phyloP scores from a whole-genome alignment of 257 asterid species.

The Ligustrum vulgare region DNA sequence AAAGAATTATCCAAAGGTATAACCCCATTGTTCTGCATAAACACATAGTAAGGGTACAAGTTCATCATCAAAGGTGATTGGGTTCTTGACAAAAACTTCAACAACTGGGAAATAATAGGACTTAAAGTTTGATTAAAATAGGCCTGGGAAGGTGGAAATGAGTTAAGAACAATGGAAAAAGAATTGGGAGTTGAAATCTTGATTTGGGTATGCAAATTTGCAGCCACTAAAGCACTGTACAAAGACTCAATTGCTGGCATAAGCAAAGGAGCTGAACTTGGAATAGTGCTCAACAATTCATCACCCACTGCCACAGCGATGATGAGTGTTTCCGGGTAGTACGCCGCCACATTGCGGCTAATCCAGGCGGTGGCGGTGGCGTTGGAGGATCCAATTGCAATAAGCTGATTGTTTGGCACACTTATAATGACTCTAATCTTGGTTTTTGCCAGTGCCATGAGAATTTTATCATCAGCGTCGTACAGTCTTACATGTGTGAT shows the following conservation, averaged over 20 bases:
- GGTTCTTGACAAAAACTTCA: conserved; percentile 74
- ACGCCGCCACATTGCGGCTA: conserved; percentile 81
- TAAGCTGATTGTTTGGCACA: conserved; percentile 91
- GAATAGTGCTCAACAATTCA: conserved; percentile 77
- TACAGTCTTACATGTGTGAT: conserved; percentile 77
- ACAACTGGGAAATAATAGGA: conserved; percentile 57
- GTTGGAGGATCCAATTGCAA: conserved; percentile 93
- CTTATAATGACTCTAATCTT: conserved; percentile 77
- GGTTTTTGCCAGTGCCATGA: conserved; percentile 77
- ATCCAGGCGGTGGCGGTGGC: conserved; percentile 97
- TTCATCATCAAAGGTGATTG: conserved; percentile 97
- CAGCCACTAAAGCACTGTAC: conserved; percentile 82
- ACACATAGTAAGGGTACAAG: conserved; percentile 93
- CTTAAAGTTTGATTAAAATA: conserved; percentile 74
- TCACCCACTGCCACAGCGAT: conserved; percentile 89
- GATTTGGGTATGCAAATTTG: conserved; percentile 73
- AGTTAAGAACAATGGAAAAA: conserved; percentile 77
- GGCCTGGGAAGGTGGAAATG: conserved; percentile 96
- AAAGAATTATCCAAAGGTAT: conserved; percentile 84
- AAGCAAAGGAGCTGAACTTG: conserved; percentile 78
- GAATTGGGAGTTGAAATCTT: conserved; percentile 84
- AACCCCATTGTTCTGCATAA: conserved; percentile 95
- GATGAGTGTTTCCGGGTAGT: conserved; percentile 79
- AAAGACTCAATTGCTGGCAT: conserved; percentile 95
- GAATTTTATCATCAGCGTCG: conserved; percentile 72